phyloP scores from a whole-genome alignment of 257 asterid species.

The Lycium ferocissimum region DNA sequence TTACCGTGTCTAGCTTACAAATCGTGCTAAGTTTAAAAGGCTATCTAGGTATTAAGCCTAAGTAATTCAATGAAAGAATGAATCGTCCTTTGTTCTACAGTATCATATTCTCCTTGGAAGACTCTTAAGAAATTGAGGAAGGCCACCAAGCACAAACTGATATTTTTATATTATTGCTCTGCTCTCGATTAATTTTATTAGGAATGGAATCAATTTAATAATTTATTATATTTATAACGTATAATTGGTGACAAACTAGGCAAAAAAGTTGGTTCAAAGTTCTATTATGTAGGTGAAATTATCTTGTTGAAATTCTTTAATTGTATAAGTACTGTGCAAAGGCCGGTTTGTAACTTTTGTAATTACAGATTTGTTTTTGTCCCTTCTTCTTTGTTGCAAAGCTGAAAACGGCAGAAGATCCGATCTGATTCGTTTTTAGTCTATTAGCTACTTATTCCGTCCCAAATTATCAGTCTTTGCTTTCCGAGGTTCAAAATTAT shows the following conservation, averaged over 20 bases:
- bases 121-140: neutral
- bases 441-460: neutral
- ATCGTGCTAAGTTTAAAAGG: too few species aligned
- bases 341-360: conserved; percentile 17
- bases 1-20: too few species aligned
- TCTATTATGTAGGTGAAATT: neutral
- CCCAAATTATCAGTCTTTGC: too few species aligned
- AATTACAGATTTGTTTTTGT: neutral
- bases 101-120: neutral
- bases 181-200: too few species aligned
- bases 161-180: too few species aligned
- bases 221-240: neutral
- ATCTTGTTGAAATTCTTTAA: neutral
- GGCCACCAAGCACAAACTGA: too few species aligned
- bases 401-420: neutral
- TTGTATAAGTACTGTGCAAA: neutral
- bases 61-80: too few species aligned
- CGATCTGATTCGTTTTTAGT: neutral
- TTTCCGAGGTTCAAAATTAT: too few species aligned
- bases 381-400: neutral
- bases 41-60: too few species aligned
- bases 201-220: too few species aligned
- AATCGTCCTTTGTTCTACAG: too few species aligned
- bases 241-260: neutral
- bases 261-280: neutral